Evolutionary conservation across 176 grass and related monocot species (phyloP).

Genomic region (Neostapfia colusana): DNA sequence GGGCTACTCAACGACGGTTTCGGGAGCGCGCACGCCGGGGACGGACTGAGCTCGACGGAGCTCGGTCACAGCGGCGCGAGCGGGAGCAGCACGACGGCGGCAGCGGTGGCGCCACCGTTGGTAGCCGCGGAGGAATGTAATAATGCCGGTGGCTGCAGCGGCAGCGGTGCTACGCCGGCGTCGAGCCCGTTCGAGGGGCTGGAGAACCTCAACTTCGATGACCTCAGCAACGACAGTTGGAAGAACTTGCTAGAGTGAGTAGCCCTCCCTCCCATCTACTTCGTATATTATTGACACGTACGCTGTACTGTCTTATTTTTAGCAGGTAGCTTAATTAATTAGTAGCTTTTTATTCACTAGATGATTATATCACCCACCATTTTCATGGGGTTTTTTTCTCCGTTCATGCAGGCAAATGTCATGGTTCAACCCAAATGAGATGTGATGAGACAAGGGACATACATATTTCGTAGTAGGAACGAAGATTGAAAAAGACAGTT

Average conservation of each 20-base stretch:
- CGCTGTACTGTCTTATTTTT: background rate
- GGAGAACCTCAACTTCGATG: constrained; percentile 62
- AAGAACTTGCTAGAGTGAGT: constrained; percentile 82
- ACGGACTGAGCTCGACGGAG: constrained; percentile 46
- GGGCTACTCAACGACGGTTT: constrained; percentile 9
- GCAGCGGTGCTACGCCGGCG: constrained; percentile 16
- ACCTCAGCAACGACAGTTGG: constrained; percentile 59
- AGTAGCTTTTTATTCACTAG: no score
- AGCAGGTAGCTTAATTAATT: background rate
- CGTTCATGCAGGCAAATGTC: constrained; percentile 59
- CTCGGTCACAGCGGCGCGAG: constrained; percentile 31
- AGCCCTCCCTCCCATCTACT: constrained; percentile 8
- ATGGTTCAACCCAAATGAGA: constrained; percentile 52
- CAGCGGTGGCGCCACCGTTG: constrained; percentile 34
- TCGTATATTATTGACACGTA: background rate
- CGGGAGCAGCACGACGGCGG: constrained; percentile 38
- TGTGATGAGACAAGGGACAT: constrained; percentile 6
- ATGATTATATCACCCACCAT: background rate
- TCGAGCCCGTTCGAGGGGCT: constrained; percentile 61
- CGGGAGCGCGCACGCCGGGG: background rate
- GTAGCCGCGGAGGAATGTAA: constrained; percentile 39
- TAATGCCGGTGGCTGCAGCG: background rate
- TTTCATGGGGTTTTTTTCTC: background rate
- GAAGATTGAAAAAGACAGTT: constrained; percentile 20
- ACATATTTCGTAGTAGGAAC: constrained; percentile 28